A percentile compares a stretch with the other conserved stretches of the same genome.
These are phyloP conservation scores for Purshia tridentata DNA, from an alignment of 306 rosid genomes.

Conservation along the genomic window DNA sequence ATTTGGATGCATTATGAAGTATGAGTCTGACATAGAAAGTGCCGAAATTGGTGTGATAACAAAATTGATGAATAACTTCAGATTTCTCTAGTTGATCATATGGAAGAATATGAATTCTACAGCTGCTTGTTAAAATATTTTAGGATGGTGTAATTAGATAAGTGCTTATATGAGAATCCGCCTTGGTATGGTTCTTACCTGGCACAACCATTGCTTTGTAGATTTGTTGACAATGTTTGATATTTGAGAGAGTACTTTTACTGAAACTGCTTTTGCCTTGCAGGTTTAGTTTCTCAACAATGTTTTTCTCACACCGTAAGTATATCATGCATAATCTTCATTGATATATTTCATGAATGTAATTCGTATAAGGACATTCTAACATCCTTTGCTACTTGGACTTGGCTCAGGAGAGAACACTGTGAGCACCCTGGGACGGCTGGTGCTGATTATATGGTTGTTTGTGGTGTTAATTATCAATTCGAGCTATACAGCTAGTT, in stretches of 20 bases:
- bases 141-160: background rate
- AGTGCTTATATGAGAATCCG: too few relatives aligned
- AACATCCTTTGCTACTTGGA: slow-evolving; percentile 31
- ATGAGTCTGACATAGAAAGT: background rate
- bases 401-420: slow-evolving; percentile 68
- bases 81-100: background rate
- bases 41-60: background rate
- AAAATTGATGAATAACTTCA: background rate
- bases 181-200: background rate
- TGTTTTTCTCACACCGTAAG: slow-evolving; percentile 90
- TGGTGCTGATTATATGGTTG: slow-evolving; percentile 82
- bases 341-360: background rate
- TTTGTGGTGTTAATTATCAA: slow-evolving; percentile 86
- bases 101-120: slow-evolving; percentile 3
- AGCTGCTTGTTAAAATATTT: background rate
- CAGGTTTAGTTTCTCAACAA: slow-evolving; percentile 93
- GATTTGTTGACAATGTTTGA: background rate
- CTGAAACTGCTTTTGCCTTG: slow-evolving; percentile 36
- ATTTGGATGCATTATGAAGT: too few relatives aligned
- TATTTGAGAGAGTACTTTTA: slow-evolving; percentile 8
- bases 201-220: slow-evolving; percentile 4
- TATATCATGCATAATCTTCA: slow-evolving; percentile 19
- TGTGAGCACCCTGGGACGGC: slow-evolving; percentile 67
- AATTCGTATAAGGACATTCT: slow-evolving; percentile 12
- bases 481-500: slow-evolving; percentile 93